phyloP scores from a whole-genome alignment of 2,329 filamentous ascomycete species.

The Sarocladiaceae sp. region DNA sequence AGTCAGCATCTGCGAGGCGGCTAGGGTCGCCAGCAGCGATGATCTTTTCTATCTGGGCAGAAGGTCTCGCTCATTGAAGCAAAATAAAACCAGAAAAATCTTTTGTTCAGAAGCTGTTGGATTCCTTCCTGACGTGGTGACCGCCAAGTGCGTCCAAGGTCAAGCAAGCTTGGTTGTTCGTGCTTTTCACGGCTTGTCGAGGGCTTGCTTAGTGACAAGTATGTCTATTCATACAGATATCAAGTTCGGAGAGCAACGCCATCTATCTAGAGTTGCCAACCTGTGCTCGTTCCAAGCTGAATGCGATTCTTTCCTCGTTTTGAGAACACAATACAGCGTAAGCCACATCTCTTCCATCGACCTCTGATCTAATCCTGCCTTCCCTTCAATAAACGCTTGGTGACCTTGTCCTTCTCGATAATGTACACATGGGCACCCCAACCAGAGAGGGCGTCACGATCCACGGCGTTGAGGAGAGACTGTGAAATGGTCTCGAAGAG shows the following conservation, averaged over 20 bases:
- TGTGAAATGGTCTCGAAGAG: slow-evolving; percentile 99
- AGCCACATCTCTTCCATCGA: background rate
- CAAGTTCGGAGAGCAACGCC: slow-evolving; percentile 13
- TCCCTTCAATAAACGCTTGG: slow-evolving; percentile 96
- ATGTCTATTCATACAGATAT: slow-evolving; percentile 31
- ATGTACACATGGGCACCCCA: slow-evolving; percentile 99
- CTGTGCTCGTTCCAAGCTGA: background rate
- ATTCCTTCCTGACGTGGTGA: too few species aligned
- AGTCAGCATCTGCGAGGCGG: slow-evolving; percentile 3
- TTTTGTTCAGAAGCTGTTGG: background rate
- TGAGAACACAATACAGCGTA: too few species aligned
- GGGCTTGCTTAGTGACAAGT: background rate
- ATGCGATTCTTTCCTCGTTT: slow-evolving; percentile 1
- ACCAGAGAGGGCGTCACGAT: slow-evolving; percentile 92
- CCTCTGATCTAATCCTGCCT: slow-evolving; percentile 70
- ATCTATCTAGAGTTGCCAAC: slow-evolving; percentile 10
- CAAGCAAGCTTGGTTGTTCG: too few species aligned
- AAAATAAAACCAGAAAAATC: background rate
- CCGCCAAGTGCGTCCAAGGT: too few species aligned
- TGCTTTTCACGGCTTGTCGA: background rate
- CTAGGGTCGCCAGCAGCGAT: background rate
- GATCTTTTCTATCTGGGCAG: background rate
- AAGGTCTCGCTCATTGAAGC: background rate
- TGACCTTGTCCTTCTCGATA: slow-evolving; percentile 99
- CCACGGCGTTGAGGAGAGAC: slow-evolving; percentile 89